phyloP scores from a whole-genome alignment of 768 basidiomycete species.

The Mycena crocata region DNA sequence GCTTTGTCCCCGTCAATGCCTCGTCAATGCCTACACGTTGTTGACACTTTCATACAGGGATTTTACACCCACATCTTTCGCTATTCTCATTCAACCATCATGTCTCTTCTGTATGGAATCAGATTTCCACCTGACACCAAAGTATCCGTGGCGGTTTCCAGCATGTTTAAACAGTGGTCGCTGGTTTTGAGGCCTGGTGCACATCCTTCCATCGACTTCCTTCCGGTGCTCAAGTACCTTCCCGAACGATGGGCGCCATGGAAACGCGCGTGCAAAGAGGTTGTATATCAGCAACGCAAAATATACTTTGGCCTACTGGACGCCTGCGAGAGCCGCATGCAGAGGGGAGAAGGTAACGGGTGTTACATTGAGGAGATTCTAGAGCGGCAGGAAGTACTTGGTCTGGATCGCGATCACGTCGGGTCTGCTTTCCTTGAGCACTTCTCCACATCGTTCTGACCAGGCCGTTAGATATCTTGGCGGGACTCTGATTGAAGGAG shows the following conservation, averaged over 20 bases:
- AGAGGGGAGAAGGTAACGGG: constrained; percentile 41
- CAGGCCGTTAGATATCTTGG: constrained; percentile 41
- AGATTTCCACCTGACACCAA: constrained; percentile 27
- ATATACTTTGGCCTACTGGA: constrained; percentile 43
- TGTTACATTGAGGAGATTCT: constrained; percentile 47
- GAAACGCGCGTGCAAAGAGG: constrained; percentile 31
- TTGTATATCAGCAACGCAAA: constrained; percentile 38
- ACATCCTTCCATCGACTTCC: constrained; percentile 29
- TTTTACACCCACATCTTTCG: constrained; percentile 30
- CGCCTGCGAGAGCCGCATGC: constrained; percentile 37
- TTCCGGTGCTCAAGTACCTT: constrained; percentile 32
- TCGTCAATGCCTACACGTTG: no score
- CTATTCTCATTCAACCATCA: constrained; percentile 28
- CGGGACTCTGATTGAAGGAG: constrained; percentile 43
- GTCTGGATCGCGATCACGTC: constrained; percentile 3
- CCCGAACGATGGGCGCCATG: constrained; percentile 36
- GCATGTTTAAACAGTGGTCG: background rate
- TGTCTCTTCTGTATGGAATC: constrained; percentile 32
- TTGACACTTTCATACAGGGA: constrained; percentile 37
- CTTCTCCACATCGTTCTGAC: background rate
- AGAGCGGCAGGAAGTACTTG: constrained; percentile 12
- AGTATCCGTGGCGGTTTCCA: constrained; percentile 18
- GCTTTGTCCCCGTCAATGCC: background rate
- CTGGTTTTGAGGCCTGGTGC: constrained; percentile 21
- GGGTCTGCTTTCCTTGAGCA: constrained; percentile 7